Evolutionary conservation across 805 yeast species (phyloP).

Genomic region (Jamesozyma gamospora): DNA sequence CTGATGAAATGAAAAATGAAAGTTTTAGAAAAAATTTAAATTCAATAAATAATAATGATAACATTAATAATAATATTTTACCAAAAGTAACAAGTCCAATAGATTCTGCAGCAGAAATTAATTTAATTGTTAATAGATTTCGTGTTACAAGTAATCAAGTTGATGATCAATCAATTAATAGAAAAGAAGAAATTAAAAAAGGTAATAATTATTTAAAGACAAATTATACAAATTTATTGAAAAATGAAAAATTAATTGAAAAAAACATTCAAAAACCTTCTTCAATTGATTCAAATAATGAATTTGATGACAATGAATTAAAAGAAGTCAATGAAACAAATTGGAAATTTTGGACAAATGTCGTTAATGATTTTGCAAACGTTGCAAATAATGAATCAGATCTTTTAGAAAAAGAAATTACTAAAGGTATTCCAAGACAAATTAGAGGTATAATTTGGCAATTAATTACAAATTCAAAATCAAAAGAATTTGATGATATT

Average conservation of each 20-base stretch:
- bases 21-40: constrained; percentile 18
- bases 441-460: constrained; percentile 92
- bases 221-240: constrained; percentile 18
- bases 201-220: constrained; percentile 38
- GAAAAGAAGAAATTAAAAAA: constrained; percentile 41
- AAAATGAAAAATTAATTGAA: constrained; percentile 13
- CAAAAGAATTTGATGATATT: constrained; percentile 33
- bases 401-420: constrained; percentile 49
- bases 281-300: constrained; percentile 2
- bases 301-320: constrained; percentile 23
- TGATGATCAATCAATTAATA: constrained; percentile 38
- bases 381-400: constrained; percentile 56
- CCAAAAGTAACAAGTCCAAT: constrained; percentile 11
- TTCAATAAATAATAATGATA: constrained; percentile 5
- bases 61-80: no score
- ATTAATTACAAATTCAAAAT: constrained; percentile 69
- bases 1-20: constrained; percentile 23
- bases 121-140: constrained; percentile 50
- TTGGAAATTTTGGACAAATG: constrained; percentile 83
- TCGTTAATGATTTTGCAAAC: constrained; percentile 64
- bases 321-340: constrained; percentile 38
- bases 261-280: not conserved
- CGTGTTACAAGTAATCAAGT: constrained; percentile 46
- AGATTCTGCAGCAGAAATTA: constrained; percentile 36
- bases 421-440: constrained; percentile 74